phyloP scores from a whole-genome alignment of 345 rosid species.

The Toxicodendron radicans region DNA sequence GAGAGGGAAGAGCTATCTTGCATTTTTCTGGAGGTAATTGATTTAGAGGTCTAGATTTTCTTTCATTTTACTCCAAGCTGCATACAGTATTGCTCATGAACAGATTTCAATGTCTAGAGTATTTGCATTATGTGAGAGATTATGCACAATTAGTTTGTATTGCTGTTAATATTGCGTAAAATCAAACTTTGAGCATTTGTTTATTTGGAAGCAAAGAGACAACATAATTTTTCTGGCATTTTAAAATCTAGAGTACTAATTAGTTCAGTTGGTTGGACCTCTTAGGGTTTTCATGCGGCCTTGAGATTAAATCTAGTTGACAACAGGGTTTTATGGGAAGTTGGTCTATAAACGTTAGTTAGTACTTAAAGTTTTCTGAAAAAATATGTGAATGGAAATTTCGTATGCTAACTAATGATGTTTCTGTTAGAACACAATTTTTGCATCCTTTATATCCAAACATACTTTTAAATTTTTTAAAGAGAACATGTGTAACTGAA shows the following conservation, averaged over 20 bases:
- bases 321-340: no score
- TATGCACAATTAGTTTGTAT: background rate
- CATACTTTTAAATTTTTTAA: background rate
- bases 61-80: background rate
- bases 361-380: no score
- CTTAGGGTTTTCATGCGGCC: no score
- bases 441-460: no score
- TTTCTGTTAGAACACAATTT: no score
- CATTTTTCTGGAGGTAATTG: slow-evolving; percentile 79
- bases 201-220: background rate
- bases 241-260: background rate
- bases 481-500: background rate
- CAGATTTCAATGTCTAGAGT: background rate
- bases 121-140: background rate
- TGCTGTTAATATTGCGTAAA: background rate
- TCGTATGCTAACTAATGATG: no score
- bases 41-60: background rate
- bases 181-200: background rate
- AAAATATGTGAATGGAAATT: no score
- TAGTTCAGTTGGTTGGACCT: no score
- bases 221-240: background rate
- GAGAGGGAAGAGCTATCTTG: slow-evolving; percentile 92
- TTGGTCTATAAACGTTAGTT: no score
- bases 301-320: no score
- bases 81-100: slow-evolving; percentile 36